Percentiles rank a stretch among this genome's conserved stretches.
Evolutionary conservation across 306 rosid genomes (phyloP).

Genomic region (Lathyrus tuberosus): DNA sequence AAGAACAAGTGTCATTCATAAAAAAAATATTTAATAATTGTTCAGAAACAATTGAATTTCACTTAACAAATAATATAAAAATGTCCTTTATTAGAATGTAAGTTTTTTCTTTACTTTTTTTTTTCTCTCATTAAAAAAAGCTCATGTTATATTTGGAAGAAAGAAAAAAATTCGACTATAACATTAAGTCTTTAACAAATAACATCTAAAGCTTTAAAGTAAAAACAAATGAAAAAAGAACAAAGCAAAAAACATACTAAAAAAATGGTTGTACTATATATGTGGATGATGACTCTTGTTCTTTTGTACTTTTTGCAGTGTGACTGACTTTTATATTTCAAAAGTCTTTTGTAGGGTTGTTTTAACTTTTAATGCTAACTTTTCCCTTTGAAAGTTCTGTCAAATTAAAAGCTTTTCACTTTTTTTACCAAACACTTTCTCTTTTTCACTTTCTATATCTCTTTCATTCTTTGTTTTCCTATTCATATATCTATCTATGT

Average conservation of each 20-base stretch:
- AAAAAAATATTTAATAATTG: too few species aligned
- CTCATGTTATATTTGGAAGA: too few species aligned
- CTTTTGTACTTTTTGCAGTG: conserved; percentile 52
- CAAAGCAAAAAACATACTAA: conserved; percentile 4
- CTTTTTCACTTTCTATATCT: conserved; percentile 8
- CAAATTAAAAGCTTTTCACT: conserved; percentile 23
- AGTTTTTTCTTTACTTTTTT: too few species aligned
- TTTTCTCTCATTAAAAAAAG: too few species aligned
- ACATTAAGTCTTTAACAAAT: too few species aligned
- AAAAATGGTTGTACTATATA: conserved; percentile 24
- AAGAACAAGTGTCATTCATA: too few species aligned
- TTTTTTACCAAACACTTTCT: conserved; percentile 9
- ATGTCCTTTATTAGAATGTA: too few species aligned
- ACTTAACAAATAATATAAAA: too few species aligned
- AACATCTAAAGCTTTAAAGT: background rate
- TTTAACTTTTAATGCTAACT: conserved; percentile 36
- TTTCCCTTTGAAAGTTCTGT: conserved; percentile 37
- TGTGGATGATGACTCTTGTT: conserved; percentile 39
- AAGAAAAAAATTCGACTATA: too few species aligned
- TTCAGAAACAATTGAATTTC: too few species aligned
- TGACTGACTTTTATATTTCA: conserved; percentile 33
- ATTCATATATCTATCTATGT: conserved; percentile 26
- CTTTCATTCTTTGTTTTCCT: conserved; percentile 27
- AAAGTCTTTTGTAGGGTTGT: conserved; percentile 28
- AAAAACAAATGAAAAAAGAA: background rate